Evolutionary conservation across 495 filamentous ascomycete genomes (phyloP), one percentile per base, ranked within the genome.

Genomic region (Cudoniella acicularis): DNA sequence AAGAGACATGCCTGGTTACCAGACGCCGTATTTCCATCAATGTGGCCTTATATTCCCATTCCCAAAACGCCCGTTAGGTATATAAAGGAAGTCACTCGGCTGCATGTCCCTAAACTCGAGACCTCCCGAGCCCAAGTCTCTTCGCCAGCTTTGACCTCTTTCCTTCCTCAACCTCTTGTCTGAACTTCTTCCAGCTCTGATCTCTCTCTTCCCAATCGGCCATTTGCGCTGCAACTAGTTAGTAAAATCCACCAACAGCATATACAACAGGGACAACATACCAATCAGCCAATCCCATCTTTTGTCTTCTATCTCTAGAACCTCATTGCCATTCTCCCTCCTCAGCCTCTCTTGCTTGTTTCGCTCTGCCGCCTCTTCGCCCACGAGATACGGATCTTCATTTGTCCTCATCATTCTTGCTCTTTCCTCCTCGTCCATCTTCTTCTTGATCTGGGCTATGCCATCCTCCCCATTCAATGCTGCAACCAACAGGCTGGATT

Each of bases 361-460:
- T 49, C 64, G 57, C 18, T 69, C 67, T 18, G 79, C 79, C 10
- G 75, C 79, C 58, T 73, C 70, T 67, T 83, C 79, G 27, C 79
- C 79, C 0, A 80, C 79, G 6, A 81, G 70, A 20, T 77, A 70
- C 6, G 78, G 79, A 59, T 81, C 79, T 64, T 82, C 79, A 21
- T 78, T 71, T 22, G 75, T 77, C n/a, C 76, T 65, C 11, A 73
- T 49, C 18, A 63, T 59, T 25, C 71, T 59, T 27, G 71, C 70
- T 1, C 46, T 21, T 45, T 74, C 63, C 20, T 65, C 55, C 1
- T 58, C 62, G 30, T 78, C 61, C 11, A 69, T 70, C 3, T 61
- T 59, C 52, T 75, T 75, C 56, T 71, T 79, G 73, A 72, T 74
- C 2, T 52, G 57, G 0, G 78, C 66, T 65, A 79, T 75, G 8